Evolutionary conservation across 495 filamentous ascomycete species (phyloP).

Genomic region (Hypoxylon perforatum): DNA sequence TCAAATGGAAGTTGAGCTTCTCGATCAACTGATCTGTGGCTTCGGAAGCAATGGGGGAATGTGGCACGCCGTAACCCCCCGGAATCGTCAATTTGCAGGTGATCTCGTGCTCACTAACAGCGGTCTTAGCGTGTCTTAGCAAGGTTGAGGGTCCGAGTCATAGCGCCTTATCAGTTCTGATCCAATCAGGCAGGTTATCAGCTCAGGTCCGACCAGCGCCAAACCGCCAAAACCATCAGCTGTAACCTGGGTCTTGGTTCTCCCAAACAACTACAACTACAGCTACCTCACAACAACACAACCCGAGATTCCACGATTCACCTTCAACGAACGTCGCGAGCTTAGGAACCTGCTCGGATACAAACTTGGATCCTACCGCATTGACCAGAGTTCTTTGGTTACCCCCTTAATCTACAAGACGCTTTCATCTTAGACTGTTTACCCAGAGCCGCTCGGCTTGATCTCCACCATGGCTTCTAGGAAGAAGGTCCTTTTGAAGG

Average conservation of each 20-base stretch:
- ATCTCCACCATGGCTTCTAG: conserved; percentile 79
- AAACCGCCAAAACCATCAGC: conserved; percentile 8
- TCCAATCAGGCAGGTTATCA: conserved; percentile 33
- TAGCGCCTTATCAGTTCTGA: conserved; percentile 28
- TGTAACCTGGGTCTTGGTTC: conserved; percentile 18
- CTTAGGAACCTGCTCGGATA: not conserved
- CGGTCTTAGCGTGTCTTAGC: too few species aligned
- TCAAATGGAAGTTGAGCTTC: not conserved
- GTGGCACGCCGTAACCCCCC: not conserved
- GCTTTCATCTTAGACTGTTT: not conserved
- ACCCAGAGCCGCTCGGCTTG: conserved; percentile 17
- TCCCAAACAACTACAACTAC: conserved; percentile 19
- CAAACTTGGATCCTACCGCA: not conserved
- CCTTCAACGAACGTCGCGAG: conserved; percentile 12
- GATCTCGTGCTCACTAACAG: conserved; percentile 27
- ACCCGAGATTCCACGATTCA: conserved; percentile 8
- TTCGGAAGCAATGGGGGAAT: conserved; percentile 19
- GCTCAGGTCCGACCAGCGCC: conserved; percentile 28
- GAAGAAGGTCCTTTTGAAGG: conserved; percentile 98
- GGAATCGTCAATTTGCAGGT: conserved; percentile 3
- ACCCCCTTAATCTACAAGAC: not conserved
- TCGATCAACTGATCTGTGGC: conserved; percentile 5
- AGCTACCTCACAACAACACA: conserved; percentile 35
- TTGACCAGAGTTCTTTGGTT: conserved; percentile 2
- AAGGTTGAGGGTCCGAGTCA: not conserved